Base-by-base conservation (phyloP, 2,329 filamentous ascomycete genomes). In the Ceratocystis diversiconidia region DNA sequence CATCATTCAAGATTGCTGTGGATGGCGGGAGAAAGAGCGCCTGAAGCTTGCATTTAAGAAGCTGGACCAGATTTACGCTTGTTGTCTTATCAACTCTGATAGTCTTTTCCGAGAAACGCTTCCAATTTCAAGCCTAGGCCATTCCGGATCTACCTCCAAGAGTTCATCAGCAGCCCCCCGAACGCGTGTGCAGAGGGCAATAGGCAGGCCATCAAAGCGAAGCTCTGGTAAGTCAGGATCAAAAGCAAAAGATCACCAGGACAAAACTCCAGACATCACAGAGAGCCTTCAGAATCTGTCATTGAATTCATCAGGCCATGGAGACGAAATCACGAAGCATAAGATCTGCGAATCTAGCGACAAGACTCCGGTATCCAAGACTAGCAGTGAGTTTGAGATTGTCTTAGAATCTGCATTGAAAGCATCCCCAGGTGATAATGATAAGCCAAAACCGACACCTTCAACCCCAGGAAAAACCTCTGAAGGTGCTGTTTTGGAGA, bases 1-100 rank as follows among this genome's bases (percentile, higher is more conserved):
- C 4, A 78, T 97, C 12, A 78, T 97, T 48, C 86, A 94, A 63
- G 91, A 97, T 73, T 96, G 92, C 73, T 84, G 95, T 65, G 92
- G 91, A 10, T 96, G 87, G 72, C 84, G 89, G 60, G 85, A 79
- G 70, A 82, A 85, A 66, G 74, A 78, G 19, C 84, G 90, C 55
- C 90, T 95, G 70, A 78, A 83, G 57, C 79, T 83, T 69, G 88
- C 92, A 0, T 78, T 95, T 70, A 80, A 82, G 63, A 83, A 85
- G 65, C 86, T 96, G 73, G 79, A 83, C 1, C 84, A 90, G 52
- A 82, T 89, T 63, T 88, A 92, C 68, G 90, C 88, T 36, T 90
- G 88, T 60, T 82, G 85, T 59, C 78, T 86, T 2, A 78, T 86
- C 32, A 80, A 80, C 1, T 82, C 82, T 28, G 76, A 79, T 25